phyloP scores from a whole-genome alignment of 1,284 basidiomycete genomes.

The Tremellales sp. region DNA sequence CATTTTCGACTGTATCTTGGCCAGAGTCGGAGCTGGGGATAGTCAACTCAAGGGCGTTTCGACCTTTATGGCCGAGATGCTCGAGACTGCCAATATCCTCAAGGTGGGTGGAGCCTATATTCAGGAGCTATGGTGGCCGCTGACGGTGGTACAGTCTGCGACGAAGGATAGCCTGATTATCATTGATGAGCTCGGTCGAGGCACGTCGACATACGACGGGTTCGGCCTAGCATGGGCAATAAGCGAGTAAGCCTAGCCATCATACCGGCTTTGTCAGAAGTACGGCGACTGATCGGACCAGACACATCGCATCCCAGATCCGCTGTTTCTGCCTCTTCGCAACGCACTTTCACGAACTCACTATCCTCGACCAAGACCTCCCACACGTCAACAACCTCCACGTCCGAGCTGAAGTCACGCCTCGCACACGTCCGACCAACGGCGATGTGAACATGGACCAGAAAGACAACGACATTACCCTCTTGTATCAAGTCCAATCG shows the following conservation, averaged over 20 bases:
- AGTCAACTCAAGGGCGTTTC: conserved; percentile 96
- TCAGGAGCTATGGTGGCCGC: not conserved
- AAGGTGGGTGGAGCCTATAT: conserved; percentile 55
- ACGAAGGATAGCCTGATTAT: conserved; percentile 92
- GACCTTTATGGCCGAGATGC: conserved; percentile 99
- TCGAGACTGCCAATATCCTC: conserved; percentile 86
- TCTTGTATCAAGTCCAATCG: conserved; percentile 90
- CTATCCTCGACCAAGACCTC: conserved; percentile 80
- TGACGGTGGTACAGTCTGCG: conserved; percentile 60
- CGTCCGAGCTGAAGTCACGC: conserved; percentile 64
- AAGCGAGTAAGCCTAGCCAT: conserved; percentile 67
- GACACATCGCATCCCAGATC: conserved; percentile 87
- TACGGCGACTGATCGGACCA: conserved; percentile 36
- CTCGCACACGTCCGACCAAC: conserved; percentile 24
- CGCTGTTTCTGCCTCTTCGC: conserved; percentile 94
- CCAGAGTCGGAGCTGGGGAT: conserved; percentile 95
- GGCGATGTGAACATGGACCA: conserved; percentile 52
- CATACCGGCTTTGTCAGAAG: not conserved
- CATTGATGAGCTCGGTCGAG: conserved; percentile 95
- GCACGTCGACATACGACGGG: conserved; percentile 98
- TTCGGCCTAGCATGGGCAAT: conserved; percentile 99
- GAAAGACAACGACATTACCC: conserved; percentile 74
- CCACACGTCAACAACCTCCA: conserved; percentile 89
- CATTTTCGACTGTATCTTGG: conserved; percentile 93
- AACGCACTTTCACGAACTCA: conserved; percentile 97